Evolutionary conservation across 305 asterid genomes (phyloP), one percentile per base, ranked within the genome.

Genomic region (Rubia tinctorum): DNA sequence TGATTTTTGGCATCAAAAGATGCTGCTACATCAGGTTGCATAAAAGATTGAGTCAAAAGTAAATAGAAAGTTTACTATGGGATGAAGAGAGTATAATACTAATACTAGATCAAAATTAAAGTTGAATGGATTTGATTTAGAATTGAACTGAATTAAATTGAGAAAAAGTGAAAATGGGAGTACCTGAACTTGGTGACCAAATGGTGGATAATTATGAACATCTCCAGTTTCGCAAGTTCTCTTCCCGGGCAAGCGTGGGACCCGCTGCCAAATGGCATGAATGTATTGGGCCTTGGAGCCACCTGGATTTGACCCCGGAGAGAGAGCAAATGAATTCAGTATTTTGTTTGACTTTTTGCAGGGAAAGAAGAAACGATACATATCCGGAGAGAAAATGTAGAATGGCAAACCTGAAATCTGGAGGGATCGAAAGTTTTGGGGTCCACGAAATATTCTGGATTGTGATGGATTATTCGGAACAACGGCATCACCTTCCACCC

Each of bases 401-500:
- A 51, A 53, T 17, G 7, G 22, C 59, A 53, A 66, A 91, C 97
- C 95, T 94, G 86, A 83, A 90, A 91, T 74, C 98, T 90, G 27
- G 72, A 47, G 42, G 98, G 97, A 43, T 89, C 93, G 79, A 91
- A 94, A 23, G 66, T 89, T 75, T 85, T 86, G 69, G 99, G 98
- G 40, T 91, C 86, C 63, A 14, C 76, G 71, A 89, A 94, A 85
- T 82, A 84, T 70, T 86, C 92, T n/a, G 98, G 93, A 83, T 89
- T 91, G 82, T 91, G 96, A 81, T 94, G 99, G 82, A 94, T 92
- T 75, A 89, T 94, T 82, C 97, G 86, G 81, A 94, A 91, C 55
- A 94, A 71, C n/a, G 99, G 98, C 97, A 94, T 89, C 44, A 94
- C 97, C 82, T 94, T 94, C 98, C 99, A 94, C 2, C 99, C 99